phyloP scores from a whole-genome alignment of 495 filamentous ascomycete genomes.

The Lasiosphaeria miniovina region DNA sequence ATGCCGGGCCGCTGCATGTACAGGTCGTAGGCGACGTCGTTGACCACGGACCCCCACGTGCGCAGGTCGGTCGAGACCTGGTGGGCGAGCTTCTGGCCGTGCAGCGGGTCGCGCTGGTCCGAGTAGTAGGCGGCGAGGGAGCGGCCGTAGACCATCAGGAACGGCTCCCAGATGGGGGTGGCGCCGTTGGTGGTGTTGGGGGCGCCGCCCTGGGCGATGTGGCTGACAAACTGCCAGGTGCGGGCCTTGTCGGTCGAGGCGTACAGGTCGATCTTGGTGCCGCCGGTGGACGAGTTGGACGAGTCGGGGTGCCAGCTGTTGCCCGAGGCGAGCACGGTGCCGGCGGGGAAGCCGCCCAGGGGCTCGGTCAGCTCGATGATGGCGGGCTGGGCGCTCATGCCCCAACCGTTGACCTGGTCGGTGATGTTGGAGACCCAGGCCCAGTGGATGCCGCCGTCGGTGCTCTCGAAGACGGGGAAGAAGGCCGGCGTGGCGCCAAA shows the following conservation, averaged over 20 bases:
- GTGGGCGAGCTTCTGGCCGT: conserved; percentile 67
- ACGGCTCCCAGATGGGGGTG: conserved; percentile 71
- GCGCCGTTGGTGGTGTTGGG: conserved; percentile 59
- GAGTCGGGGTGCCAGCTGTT: conserved; percentile 64
- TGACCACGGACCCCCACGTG: conserved; percentile 55
- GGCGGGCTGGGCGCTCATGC: conserved; percentile 65
- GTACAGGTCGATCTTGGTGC: conserved; percentile 67
- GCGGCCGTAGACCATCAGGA: conserved; percentile 53
- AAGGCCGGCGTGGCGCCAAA: conserved; percentile 51
- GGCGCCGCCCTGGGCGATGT: conserved; percentile 61
- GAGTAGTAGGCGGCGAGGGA: conserved; percentile 65
- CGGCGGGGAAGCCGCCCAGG: conserved; percentile 54
- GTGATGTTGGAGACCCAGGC: conserved; percentile 56
- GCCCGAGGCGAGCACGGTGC: conserved; percentile 61
- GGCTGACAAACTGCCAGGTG: conserved; percentile 65
- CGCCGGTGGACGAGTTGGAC: no score
- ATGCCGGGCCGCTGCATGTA: conserved; percentile 68
- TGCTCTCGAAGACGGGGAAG: conserved; percentile 64
- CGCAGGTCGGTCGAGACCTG: conserved; percentile 55
- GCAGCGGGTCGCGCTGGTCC: conserved; percentile 61
- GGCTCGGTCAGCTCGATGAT: conserved; percentile 57
- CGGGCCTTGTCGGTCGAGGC: conserved; percentile 54
- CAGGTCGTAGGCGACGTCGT: conserved; percentile 57
- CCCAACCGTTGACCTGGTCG: conserved; percentile 61
- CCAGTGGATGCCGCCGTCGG: conserved; percentile 61